Base-by-base conservation (phyloP, 164 flowering plant species). In the Tetracentron sinense region DNA sequence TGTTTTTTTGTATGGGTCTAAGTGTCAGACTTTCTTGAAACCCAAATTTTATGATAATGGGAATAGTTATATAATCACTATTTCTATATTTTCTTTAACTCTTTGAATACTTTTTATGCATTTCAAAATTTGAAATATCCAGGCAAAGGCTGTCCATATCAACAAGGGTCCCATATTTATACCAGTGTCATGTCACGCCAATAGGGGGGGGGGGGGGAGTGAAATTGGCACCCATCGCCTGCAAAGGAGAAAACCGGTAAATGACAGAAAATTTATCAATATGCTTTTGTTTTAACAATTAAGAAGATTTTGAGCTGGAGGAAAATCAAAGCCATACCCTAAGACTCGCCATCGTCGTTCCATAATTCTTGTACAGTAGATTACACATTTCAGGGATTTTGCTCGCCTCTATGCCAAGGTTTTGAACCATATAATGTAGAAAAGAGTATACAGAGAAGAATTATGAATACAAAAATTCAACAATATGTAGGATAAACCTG, bases 331-430 rank as follows among this genome's bases (percentile, higher is more conserved):
- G 12, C 15, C 74, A 56, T 78, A 93, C 97, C 84, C 70, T 75
- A 6, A 90, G 90, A 62, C 98, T 97, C 50, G 98, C 97, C 96
- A 92, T 80, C 28, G 96, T 92, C 25, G 98, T 90, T 47, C 98
- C 98, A 70, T 86, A 90, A 21, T 75, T 56, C 77, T 83, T 86
- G 76, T 92, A 90, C 21, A 90, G 70, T 26, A 72, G 60, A 61
- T 67, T 47, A 60, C 85, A 77, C 77, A 88, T 21, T 8, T 81
- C 85, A 42, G 79, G 62, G 48, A 84, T 82, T 77, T 83, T 79
- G 22, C 63, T 56, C 49, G 83, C 76, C 61, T 86, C 87, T 7
- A 92, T 79, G 30, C 87, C 83, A 68, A 92, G 91, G 71, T 81
- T 85, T 44, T 80, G 69, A 49, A 76, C 63, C 96, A 92, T 88